Evolutionary conservation across 768 basidiomycete species (phyloP).

Genomic region (Galerina marginata): DNA sequence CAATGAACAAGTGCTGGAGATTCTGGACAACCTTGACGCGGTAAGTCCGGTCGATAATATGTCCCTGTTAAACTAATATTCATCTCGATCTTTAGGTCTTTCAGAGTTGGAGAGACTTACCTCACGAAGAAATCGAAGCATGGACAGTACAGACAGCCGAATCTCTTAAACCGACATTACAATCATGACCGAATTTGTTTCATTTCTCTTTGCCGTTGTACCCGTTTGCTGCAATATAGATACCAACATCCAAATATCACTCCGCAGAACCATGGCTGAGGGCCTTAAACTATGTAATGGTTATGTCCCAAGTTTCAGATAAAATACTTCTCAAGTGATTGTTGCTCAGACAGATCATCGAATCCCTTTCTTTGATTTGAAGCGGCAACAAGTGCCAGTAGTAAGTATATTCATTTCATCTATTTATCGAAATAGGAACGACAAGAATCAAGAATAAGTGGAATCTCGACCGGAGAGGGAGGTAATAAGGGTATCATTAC

Average conservation of each 20-base stretch:
- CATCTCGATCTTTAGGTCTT: conserved; percentile 42
- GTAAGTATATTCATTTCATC: too few species aligned
- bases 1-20: conserved; percentile 48
- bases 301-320: too few species aligned
- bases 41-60: conserved; percentile 38
- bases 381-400: too few species aligned
- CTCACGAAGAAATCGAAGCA: conserved; percentile 67
- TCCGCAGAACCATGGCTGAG: too few species aligned
- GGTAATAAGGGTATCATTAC: background rate
- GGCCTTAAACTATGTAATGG: too few species aligned
- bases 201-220: background rate
- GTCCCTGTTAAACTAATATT: background rate
- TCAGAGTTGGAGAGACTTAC: conserved; percentile 57
- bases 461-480: background rate
- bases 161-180: conserved; percentile 39
- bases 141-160: conserved; percentile 57
- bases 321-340: too few species aligned
- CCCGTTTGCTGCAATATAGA: conserved; percentile 1
- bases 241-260: too few species aligned
- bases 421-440: background rate
- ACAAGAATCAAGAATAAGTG: background rate
- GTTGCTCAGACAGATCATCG: too few species aligned
- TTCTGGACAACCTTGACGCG: conserved; percentile 59
- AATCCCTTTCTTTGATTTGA: too few species aligned
- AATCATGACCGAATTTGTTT: conserved; percentile 24